Evolutionary conservation across 2,329 filamentous ascomycete species (phyloP).

Genomic region (Arthrinium puccinioides): DNA sequence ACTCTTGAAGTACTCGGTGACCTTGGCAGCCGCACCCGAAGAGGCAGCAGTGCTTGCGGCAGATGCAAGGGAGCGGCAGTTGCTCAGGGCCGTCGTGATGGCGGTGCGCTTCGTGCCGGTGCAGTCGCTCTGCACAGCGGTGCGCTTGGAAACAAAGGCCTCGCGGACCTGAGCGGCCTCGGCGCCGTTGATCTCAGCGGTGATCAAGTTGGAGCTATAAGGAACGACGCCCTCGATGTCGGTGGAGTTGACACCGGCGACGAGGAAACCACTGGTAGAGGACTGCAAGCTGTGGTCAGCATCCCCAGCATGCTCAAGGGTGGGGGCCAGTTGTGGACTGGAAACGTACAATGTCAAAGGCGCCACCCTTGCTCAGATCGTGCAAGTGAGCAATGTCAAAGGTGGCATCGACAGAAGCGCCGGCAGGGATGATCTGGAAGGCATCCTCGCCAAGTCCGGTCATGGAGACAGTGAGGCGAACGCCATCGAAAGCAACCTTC

Average conservation of each 20-base stretch:
- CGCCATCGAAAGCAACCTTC: conserved; percentile 7
- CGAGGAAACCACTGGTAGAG: conserved; percentile 1
- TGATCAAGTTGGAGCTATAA: conserved; percentile 53
- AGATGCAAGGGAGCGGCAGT: conserved; percentile 46
- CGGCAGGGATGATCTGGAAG: conserved; percentile 6
- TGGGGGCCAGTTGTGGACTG: too few relatives aligned
- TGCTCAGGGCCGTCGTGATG: conserved; percentile 42
- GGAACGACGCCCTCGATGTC: conserved; percentile 46
- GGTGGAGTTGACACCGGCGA: not conserved
- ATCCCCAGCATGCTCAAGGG: too few relatives aligned
- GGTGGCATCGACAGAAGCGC: conserved; percentile 3
- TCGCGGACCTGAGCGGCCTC: conserved; percentile 43
- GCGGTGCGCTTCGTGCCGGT: conserved; percentile 35
- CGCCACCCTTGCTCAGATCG: conserved; percentile 7
- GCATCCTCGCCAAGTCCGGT: conserved; percentile 4
- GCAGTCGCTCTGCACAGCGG: conserved; percentile 45
- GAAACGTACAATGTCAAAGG: conserved; percentile 8
- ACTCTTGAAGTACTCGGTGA: conserved; percentile 58
- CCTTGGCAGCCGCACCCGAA: conserved; percentile 40
- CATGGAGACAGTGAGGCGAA: conserved; percentile 5
- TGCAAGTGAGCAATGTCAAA: conserved; percentile 7
- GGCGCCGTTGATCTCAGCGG: conserved; percentile 47
- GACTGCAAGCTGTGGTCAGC: too few relatives aligned
- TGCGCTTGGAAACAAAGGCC: conserved; percentile 43
- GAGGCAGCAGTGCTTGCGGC: conserved; percentile 45